These are phyloP conservation scores for Paramyrothecium roridum DNA, from an alignment of 2,329 filamentous ascomycete species.

Conservation along the genomic window DNA sequence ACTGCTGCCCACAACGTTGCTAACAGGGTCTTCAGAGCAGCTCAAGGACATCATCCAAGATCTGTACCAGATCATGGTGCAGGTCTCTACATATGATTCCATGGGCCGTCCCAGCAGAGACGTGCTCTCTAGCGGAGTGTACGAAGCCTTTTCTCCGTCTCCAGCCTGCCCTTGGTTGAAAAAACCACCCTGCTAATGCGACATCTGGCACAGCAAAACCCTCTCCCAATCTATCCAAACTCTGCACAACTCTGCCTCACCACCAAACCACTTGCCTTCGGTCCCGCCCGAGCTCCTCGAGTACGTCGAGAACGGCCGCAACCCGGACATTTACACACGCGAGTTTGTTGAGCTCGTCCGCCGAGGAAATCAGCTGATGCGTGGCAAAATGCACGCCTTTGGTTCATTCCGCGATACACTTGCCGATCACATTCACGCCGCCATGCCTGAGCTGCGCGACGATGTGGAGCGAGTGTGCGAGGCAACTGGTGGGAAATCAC, in stretches of 20 bases:
- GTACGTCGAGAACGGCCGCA: conserved; percentile 69
- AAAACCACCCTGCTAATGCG: conserved; percentile 6
- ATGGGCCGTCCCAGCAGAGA: conserved; percentile 49
- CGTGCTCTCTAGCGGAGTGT: conserved; percentile 54
- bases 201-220: conserved; percentile 26
- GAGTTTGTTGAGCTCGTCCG: conserved; percentile 70
- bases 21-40: conserved; percentile 38
- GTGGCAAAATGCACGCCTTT: conserved; percentile 63
- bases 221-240: conserved; percentile 35
- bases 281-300: conserved; percentile 62
- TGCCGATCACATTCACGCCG: conserved; percentile 52
- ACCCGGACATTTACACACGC: conserved; percentile 71
- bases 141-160: conserved; percentile 6
- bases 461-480: conserved; percentile 51
- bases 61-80: conserved; percentile 62
- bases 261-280: conserved; percentile 40
- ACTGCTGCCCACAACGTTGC: background rate
- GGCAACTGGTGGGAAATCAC: conserved; percentile 35
- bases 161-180: conserved; percentile 3
- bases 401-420: conserved; percentile 58
- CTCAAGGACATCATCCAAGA: conserved; percentile 62
- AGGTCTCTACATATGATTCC: conserved; percentile 58
- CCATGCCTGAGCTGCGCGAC: conserved; percentile 56
- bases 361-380: conserved; percentile 63
- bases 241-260: conserved; percentile 36